phyloP scores from a whole-genome alignment of 2,329 filamentous ascomycete genomes.

The Thermothelomyces thermophilus region DNA sequence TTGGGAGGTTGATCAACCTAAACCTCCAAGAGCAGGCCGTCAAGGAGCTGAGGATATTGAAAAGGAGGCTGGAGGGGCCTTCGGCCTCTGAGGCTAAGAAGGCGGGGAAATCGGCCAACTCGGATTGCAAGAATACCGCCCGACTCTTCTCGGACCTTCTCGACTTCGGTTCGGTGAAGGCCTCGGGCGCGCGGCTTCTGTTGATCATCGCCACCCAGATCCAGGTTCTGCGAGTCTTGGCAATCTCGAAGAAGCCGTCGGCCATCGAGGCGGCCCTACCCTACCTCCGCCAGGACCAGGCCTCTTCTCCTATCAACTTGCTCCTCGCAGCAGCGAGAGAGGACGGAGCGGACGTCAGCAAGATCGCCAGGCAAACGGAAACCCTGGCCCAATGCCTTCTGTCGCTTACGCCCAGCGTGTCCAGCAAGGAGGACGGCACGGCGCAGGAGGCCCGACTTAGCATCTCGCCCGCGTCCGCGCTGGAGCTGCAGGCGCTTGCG shows the following conservation, averaged over 20 bases:
- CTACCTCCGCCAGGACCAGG: conserved; percentile 45
- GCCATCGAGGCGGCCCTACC: conserved; percentile 52
- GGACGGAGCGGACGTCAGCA: conserved; percentile 43
- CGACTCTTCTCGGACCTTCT: conserved; percentile 53
- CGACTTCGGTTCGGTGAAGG: conserved; percentile 46
- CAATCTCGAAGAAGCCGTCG: conserved; percentile 51
- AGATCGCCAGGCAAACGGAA: conserved; percentile 60
- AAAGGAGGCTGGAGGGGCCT: conserved; percentile 50
- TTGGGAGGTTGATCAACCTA: conserved; percentile 58
- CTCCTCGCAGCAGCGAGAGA: conserved; percentile 42
- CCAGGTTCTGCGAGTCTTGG: conserved; percentile 58
- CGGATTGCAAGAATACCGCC: conserved; percentile 34
- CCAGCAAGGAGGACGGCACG: conserved; percentile 52
- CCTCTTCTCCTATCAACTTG: conserved; percentile 53
- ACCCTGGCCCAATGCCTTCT: conserved; percentile 58
- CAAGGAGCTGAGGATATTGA: conserved; percentile 62
- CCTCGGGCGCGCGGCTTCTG: conserved; percentile 39
- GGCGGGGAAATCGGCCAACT: conserved; percentile 24
- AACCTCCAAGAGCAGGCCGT: conserved; percentile 61
- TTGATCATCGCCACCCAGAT: conserved; percentile 59
- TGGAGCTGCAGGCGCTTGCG: conserved; percentile 59
- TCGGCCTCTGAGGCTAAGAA: conserved; percentile 28
- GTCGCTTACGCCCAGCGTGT: conserved; percentile 60
- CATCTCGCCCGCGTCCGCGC: conserved; percentile 49
- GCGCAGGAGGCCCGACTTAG: conserved; percentile 49